Base-by-base conservation (phyloP, 768 basidiomycete species). In the Kwoniella newhampshirensis region DNA sequence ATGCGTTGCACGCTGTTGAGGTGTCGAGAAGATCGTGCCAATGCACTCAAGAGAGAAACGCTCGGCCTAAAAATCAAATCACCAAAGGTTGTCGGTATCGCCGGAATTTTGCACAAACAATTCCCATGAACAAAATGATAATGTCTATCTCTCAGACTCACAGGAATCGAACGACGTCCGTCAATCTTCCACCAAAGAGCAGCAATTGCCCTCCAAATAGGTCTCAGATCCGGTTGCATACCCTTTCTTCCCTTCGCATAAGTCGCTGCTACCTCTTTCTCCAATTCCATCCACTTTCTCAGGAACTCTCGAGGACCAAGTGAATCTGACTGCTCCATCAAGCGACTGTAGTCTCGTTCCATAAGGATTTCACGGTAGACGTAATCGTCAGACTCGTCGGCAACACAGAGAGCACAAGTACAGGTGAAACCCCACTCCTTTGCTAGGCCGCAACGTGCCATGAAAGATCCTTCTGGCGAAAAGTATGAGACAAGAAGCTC, bases 351-450 rank as follows among this genome's bases (percentile, higher is more conserved):
- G 6, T 32, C 32, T 32, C 13, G 32, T 13, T 13, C 40, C 6
- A 42, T 7, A 7, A 42, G 40, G 8, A 42, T 23, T 23, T 42
- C 40, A 8, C 17, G 40, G 13, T 6, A 6, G 32, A 32, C 32
- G 32, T 32, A 32, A 28, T 36, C 44, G 32, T 56, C 46, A 11
- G 9, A 4, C 18, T 8, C 11, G 37, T 56, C 54, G n/a, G 18
- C 44, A 18, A 20, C 20, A 35, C 54, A 56, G 8, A 56, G 25
- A 8, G 27, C 13, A 26, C 44, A 56, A 21, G 17, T 27, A 20
- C 54, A 56, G 6, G 21, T 47, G 44, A 47, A 47, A 25, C 21
- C 28, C 13, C 37, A 47, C 30, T 11, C 3, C 15, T 5, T 2
- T 5, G 30, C 20, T 2, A n/a, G 11, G 28, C 5, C 44, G 6